Base-by-base conservation (phyloP, 352 stramenopile species). In the Globisporangium rhizosaccharum region DNA sequence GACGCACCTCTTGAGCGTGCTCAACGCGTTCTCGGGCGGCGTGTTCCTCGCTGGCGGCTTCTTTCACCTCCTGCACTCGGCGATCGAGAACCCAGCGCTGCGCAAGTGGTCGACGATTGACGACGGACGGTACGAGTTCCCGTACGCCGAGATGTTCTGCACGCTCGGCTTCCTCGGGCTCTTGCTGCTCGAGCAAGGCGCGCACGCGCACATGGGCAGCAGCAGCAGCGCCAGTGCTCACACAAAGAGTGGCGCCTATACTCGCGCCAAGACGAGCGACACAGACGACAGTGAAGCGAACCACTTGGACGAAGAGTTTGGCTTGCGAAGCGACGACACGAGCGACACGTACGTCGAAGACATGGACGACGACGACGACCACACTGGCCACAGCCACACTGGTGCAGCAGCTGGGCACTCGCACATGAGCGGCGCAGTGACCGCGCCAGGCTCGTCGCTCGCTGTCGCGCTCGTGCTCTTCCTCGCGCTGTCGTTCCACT, bases 21-120 rank as follows among this genome's bases (percentile, higher is more conserved):
- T 90, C 36, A 92, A 75, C 58, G 79, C 79, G 17, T 85, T 90
- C 58, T 88, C 78, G 1, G 82, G 82, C 37, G 82, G 82, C 59
- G 82, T 92, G 2, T 92, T 92, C 59, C 69, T 92, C 33, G 79
- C 82, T 47, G 82, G 82, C 44, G 82, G 82, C 44, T 92, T 92
- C 61, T 79, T 90, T 60, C 82, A 92, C 62, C 61, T 92, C 47
- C 65, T 92, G 23, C 76, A 90, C 62, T 68, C 72, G 52, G 82
- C 82, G 6, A 73, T 90, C 15, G 79, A 90, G 62, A 92, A 92
- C 65, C 67, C 71, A 23, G 82, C 72, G 45, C 70, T 92, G 17
- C 67, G 70, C 10, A 68, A 71, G 55, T 90, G 77, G 79, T 92
- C 82, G n/a, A 79, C 73, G 10, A 57, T 78, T 26, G 73, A 87